A percentile compares a stretch with the other conserved stretches of the same genome.
phyloP scores from a whole-genome alignment of 2,329 filamentous ascomycete genomes.

The Fusarium sp. region DNA sequence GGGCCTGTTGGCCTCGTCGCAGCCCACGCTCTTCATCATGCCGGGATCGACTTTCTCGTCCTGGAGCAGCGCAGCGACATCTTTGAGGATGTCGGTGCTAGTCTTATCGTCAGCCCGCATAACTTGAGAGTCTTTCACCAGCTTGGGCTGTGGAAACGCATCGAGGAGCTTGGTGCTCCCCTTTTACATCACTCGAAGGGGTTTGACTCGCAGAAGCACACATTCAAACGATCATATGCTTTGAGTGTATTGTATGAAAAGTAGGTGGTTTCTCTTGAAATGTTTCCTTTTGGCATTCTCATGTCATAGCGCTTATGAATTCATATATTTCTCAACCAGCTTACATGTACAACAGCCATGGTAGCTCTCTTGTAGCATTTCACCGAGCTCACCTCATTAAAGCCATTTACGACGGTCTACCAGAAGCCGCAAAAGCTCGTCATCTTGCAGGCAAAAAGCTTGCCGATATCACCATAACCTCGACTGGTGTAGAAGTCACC shows the following conservation, averaged over 20 bases:
- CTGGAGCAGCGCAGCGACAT: background rate
- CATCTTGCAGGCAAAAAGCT: background rate
- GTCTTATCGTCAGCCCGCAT: conserved; percentile 1
- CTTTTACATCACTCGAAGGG: background rate
- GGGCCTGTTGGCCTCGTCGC: background rate
- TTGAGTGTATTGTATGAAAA: background rate
- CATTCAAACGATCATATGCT: conserved; percentile 4
- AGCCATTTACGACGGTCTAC: background rate
- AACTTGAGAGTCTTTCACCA: conserved; percentile 7
- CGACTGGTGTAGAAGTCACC: background rate
- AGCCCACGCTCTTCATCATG: background rate
- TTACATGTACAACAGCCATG: background rate
- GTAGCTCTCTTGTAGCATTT: conserved; percentile 1
- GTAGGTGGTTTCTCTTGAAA: background rate
- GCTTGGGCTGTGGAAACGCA: background rate
- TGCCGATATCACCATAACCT: background rate
- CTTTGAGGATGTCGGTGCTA: background rate
- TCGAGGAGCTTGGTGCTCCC: background rate
- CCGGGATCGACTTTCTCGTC: background rate
- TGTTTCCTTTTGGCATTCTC: background rate
- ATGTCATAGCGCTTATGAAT: too few species aligned
- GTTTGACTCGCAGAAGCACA: background rate
- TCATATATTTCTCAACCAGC: background rate
- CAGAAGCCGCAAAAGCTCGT: background rate
- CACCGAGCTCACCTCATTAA: conserved; percentile 6